Percentiles rank a stretch among this genome's conserved stretches.
Evolutionary conservation across 345 rosid genomes (phyloP).

Genomic region (Eucalyptus sp.): DNA sequence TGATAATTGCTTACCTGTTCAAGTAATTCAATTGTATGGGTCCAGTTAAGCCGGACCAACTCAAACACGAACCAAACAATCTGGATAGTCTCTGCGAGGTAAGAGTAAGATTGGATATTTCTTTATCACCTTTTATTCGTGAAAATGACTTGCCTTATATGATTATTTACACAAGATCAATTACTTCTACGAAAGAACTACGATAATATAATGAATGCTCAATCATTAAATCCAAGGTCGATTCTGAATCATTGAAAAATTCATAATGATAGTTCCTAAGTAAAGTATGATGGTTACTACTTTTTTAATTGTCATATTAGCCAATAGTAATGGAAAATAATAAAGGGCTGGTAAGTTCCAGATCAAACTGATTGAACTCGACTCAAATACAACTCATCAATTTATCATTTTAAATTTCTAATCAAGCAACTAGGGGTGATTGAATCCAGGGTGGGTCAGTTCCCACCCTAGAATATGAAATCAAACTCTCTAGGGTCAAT

Average conservation of each 20-base stretch:
- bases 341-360: not conserved
- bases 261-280: not conserved
- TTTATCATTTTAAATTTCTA: not conserved
- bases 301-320: not conserved
- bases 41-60: not conserved
- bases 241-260: not conserved
- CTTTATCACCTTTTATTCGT: not conserved
- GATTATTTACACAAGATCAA: not conserved
- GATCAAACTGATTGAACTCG: not conserved
- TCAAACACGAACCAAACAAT: not conserved
- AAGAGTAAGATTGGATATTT: not conserved
- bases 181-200: not conserved
- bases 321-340: not conserved
- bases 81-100: not conserved
- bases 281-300: not conserved
- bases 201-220: not conserved
- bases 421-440: not conserved
- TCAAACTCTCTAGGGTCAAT: not conserved
- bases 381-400: not conserved
- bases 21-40: not conserved
- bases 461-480: not conserved
- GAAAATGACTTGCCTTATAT: not conserved
- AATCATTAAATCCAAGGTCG: not conserved
- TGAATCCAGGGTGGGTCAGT: rapidly evolving
- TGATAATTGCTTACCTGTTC: not conserved